A percentile compares a stretch with the other conserved stretches of the same genome.
These are phyloP conservation scores for Thelephora ganbajun DNA, from an alignment of 768 basidiomycete species.

Conservation along the genomic window DNA sequence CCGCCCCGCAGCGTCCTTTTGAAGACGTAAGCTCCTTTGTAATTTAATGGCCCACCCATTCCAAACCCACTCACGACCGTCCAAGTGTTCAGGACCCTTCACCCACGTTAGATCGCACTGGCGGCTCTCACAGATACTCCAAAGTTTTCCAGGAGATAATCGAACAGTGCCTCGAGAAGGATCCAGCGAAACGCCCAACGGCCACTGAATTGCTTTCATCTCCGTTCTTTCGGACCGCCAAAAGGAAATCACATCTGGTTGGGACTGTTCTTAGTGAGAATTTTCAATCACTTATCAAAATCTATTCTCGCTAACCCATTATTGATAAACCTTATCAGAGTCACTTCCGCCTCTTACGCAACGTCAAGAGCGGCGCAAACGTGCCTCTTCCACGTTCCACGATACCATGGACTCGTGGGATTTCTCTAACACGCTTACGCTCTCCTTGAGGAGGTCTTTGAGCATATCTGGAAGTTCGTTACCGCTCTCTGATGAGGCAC, in stretches of 20 bases:
- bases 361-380: constrained; percentile 50
- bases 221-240: constrained; percentile 67
- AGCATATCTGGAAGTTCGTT: background rate
- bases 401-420: constrained; percentile 73
- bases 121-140: constrained; percentile 63
- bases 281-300: background rate
- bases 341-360: constrained; percentile 59
- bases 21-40: constrained; percentile 39
- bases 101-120: constrained; percentile 63
- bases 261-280: constrained; percentile 52
- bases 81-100: constrained; percentile 60
- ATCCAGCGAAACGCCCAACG: constrained; percentile 68
- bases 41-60: constrained; percentile 1
- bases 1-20: constrained; percentile 61
- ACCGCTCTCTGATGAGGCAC: background rate
- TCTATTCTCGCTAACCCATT: background rate
- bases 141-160: constrained; percentile 74
- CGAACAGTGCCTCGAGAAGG: constrained; percentile 71
- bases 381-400: constrained; percentile 26
- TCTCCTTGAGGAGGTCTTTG: background rate
- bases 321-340: constrained; percentile 19
- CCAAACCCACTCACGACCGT: background rate
- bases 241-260: constrained; percentile 69
- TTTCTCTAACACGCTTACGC: constrained; percentile 35
- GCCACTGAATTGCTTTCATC: constrained; percentile 65